phyloP scores from a whole-genome alignment of 2,329 filamentous ascomycete species.

The Diplodia scrobiculata region DNA sequence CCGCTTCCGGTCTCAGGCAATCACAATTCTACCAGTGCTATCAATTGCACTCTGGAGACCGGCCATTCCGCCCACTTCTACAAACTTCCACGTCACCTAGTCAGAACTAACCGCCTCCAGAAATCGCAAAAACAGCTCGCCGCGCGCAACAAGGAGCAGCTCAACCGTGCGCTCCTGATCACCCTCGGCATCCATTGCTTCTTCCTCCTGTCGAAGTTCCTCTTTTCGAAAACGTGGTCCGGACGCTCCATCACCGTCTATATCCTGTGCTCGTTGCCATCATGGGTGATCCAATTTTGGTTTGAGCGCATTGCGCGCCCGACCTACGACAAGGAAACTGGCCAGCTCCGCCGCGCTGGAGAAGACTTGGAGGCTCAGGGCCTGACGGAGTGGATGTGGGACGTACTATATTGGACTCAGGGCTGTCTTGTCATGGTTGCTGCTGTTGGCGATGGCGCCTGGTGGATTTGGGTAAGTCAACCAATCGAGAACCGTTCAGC shows the following conservation, averaged over 20 bases:
- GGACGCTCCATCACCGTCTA: conserved; percentile 63
- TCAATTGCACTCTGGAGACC: neutral
- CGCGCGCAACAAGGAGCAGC: conserved; percentile 72
- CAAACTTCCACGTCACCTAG: conserved; percentile 14
- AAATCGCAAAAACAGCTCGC: conserved; percentile 65
- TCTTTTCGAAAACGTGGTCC: conserved; percentile 63
- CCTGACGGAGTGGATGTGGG: conserved; percentile 97
- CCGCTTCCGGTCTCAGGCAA: neutral
- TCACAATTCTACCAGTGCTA: neutral
- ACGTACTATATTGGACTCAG: conserved; percentile 94
- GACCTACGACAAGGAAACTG: conserved; percentile 59
- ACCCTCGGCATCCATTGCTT: conserved; percentile 70
- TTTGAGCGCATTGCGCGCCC: conserved; percentile 85
- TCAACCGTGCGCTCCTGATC: conserved; percentile 80
- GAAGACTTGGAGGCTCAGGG: conserved; percentile 87
- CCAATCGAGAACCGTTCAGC: neutral
- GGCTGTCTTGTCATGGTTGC: conserved; percentile 70
- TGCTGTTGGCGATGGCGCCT: conserved; percentile 78
- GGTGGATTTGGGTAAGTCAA: conserved; percentile 61
- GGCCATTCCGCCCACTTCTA: conserved; percentile 4
- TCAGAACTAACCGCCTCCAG: conserved; percentile 36
- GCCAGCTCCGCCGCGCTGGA: conserved; percentile 71
- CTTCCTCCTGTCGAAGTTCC: conserved; percentile 72
- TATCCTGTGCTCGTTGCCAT: conserved; percentile 70
- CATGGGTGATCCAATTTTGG: conserved; percentile 77